Evolutionary conservation across 2,329 filamentous ascomycete genomes (phyloP).

Genomic region (Meredithiella fracta): DNA sequence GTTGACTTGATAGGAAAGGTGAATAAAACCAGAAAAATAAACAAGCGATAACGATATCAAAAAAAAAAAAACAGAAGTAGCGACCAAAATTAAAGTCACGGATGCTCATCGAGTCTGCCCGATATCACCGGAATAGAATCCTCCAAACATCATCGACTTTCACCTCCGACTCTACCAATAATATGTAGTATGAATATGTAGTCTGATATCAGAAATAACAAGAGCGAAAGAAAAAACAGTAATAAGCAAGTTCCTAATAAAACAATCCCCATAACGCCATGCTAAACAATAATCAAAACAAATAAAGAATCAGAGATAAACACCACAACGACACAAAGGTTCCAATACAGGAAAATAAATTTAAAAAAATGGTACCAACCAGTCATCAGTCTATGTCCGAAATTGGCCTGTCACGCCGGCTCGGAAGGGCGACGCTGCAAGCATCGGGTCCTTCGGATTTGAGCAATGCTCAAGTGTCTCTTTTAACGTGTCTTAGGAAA

Average conservation of each 20-base stretch:
- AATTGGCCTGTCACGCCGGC: neutral
- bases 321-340: neutral
- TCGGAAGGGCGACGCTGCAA: neutral
- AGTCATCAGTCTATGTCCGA: neutral
- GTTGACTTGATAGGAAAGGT: constrained; percentile 4
- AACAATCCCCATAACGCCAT: constrained; percentile 9
- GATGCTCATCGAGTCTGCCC: no score
- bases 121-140: no score
- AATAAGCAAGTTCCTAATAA: neutral
- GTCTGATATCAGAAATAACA: no score
- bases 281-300: constrained; percentile 10
- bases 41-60: neutral
- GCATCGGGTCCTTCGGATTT: neutral
- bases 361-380: constrained; percentile 1
- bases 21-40: neutral
- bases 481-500: neutral
- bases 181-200: no score
- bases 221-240: constrained; percentile 3
- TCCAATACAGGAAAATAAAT: neutral
- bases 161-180: no score
- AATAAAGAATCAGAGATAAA: no score
- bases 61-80: constrained; percentile 9
- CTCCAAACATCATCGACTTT: no score
- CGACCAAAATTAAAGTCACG: constrained; percentile 8
- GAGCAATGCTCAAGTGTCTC: neutral